These are phyloP conservation scores for Silene coronaria DNA, from an alignment of 179 eudicot genomes.

Conservation along the genomic window DNA sequence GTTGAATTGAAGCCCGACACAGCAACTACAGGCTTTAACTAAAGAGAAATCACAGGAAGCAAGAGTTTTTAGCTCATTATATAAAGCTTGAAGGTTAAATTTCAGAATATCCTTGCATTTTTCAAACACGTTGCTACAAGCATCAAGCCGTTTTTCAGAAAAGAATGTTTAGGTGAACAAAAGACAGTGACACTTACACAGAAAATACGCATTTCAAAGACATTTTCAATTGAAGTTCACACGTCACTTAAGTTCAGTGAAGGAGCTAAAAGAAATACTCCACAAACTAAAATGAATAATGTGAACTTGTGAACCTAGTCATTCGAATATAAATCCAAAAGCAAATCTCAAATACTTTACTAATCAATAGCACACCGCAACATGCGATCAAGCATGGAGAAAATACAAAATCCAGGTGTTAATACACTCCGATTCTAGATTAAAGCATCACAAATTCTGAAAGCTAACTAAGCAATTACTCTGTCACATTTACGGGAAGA, in stretches of 20 bases:
- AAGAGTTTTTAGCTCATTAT: neutral
- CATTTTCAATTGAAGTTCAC: neutral
- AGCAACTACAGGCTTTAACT: neutral
- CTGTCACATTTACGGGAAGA: neutral
- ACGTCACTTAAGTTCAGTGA: neutral
- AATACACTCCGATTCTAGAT: neutral
- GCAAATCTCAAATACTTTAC: neutral
- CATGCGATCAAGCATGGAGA: neutral
- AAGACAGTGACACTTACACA: neutral
- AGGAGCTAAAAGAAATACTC: neutral
- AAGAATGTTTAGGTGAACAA: neutral
- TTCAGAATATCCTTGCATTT: neutral
- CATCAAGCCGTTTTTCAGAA: neutral
- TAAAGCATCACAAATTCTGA: neutral
- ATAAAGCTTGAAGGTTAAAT: neutral
- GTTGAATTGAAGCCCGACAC: slow-evolving; percentile 2
- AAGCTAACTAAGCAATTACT: neutral
- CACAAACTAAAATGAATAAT: neutral
- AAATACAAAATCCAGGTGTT: neutral
- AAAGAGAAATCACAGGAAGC: neutral
- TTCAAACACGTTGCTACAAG: neutral
- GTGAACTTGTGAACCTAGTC: neutral
- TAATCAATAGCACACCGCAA: neutral
- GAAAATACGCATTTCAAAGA: neutral
- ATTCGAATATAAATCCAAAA: neutral